Evolutionary conservation across 108 stramenopile species (phyloP), one percentile per base, ranked within the genome.

Genomic region (Nitzschia sp.): DNA sequence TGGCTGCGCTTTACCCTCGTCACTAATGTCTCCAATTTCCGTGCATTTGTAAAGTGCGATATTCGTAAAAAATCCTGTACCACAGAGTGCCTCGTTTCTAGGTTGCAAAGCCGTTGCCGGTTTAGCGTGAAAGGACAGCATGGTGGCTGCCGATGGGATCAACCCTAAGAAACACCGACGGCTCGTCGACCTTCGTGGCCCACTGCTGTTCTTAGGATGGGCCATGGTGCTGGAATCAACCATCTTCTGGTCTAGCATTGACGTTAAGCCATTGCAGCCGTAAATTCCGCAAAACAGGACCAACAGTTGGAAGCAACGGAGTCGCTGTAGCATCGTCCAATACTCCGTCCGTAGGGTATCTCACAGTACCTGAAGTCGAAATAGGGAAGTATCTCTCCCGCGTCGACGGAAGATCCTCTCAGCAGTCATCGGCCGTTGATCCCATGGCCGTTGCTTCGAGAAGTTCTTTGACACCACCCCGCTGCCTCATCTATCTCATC

Each of bases 41-140:
- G 89, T 90, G 48, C 89, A 90, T 66, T 83, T 81, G 73, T 82
- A 90, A 27, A 77, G 71, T 8, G 62, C 71, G 33, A 86, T 78
- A 48, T 89, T 86, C 23, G 85, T 86, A 64, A 89, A 89, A 64
- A 89, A 89, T 53, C 88, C 88, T 0, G 88, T 89, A n/a, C 74
- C 74, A 64, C 88, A 89, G 26, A 89, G 74, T 1, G 64, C 82
- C 60, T 89, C 88, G 31, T 89, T 86, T 48, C 66, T 66, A 11
- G 58, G 46, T 60, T 89, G 61, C 11, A 89, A 45, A 27, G 88
- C 85, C 15, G 65, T 32, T 11, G 84, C 84, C 21, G 84, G 67
- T 21, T 42, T 35, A 15, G 68, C 46, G 28, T 29, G 42, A 29
- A 21, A 25, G 0, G 31, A 46, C 28, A 19, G 29, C n/a, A 59